A percentile compares a stretch with the other conserved stretches of the same genome.
These are phyloP conservation scores for Pythium rhizo-oryzae DNA, from an alignment of 352 stramenopile genomes.

Conservation along the genomic window DNA sequence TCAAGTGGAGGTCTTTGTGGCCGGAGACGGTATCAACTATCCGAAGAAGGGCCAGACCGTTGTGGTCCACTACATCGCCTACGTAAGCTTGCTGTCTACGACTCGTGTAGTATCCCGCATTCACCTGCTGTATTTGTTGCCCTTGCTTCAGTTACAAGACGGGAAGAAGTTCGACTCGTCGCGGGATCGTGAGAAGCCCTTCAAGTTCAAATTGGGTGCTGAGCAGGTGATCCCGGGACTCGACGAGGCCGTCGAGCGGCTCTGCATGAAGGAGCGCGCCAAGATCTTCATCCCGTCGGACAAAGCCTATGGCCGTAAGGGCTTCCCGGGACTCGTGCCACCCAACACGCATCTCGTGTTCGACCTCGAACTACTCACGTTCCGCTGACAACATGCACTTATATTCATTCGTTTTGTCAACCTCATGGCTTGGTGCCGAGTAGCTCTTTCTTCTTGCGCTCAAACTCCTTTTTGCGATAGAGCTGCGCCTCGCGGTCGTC, in stretches of 20 bases:
- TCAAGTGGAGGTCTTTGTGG: constrained; percentile 88
- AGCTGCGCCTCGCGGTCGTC: constrained; percentile 47
- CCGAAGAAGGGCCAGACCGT: constrained; percentile 87
- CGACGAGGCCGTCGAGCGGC: constrained; percentile 78
- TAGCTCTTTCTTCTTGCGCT: constrained; percentile 67
- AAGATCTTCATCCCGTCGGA: constrained; percentile 88
- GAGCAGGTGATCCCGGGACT: constrained; percentile 90
- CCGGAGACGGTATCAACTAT: constrained; percentile 91
- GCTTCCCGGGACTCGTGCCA: constrained; percentile 86
- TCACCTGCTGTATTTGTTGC: no score
- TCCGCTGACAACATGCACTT: constrained; percentile 39
- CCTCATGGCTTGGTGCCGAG: constrained; percentile 23
- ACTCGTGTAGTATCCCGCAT: no score
- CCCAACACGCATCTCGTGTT: constrained; percentile 94
- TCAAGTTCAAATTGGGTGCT: constrained; percentile 89
- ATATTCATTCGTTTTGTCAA: not conserved
- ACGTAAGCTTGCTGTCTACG: constrained; percentile 60
- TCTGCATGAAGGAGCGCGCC: constrained; percentile 86
- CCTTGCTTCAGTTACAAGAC: constrained; percentile 51
- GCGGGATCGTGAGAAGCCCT: constrained; percentile 80
- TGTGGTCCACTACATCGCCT: constrained; percentile 88
- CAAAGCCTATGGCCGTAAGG: constrained; percentile 86
- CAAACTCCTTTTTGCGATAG: constrained; percentile 56
- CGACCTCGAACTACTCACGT: constrained; percentile 91
- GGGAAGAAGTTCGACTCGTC: constrained; percentile 81